Evolutionary conservation across 352 stramenopile species (phyloP).

Genomic region (Phytophthora pluvialis): DNA sequence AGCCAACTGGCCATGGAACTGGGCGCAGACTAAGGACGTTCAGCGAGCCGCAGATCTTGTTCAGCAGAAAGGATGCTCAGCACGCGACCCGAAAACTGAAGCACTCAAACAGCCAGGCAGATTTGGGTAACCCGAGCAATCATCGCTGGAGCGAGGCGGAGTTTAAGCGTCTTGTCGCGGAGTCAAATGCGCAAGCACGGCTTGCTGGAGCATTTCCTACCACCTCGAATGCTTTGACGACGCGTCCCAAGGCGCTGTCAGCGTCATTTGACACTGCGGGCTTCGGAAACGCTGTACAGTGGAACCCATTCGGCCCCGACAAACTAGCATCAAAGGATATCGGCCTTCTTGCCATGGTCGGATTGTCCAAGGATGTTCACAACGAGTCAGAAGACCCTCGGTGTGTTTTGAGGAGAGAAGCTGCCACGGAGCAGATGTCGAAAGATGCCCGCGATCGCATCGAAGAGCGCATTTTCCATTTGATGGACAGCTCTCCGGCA

Average conservation of each 20-base stretch:
- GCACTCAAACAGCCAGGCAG: conserved; percentile 68
- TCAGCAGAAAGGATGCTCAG: conserved; percentile 42
- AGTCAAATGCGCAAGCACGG: conserved; percentile 64
- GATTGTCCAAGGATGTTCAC: conserved; percentile 66
- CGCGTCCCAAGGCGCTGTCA: conserved; percentile 63
- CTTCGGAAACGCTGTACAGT: conserved; percentile 56
- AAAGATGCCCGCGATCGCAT: conserved; percentile 65
- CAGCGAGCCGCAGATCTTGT: conserved; percentile 66
- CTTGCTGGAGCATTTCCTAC: conserved; percentile 47
- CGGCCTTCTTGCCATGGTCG: conserved; percentile 63
- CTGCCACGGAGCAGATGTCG: conserved; percentile 62
- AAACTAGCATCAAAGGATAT: conserved; percentile 50
- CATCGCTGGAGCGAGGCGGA: conserved; percentile 76
- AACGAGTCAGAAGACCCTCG: conserved; percentile 61
- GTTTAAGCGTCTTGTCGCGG: conserved; percentile 75
- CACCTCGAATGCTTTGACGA: conserved; percentile 33
- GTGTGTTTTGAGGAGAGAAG: conserved; percentile 44
- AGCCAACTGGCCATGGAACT: conserved; percentile 36
- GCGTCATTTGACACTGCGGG: conserved; percentile 63
- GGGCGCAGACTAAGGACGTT: conserved; percentile 48
- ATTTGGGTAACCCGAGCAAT: conserved; percentile 72
- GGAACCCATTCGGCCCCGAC: conserved; percentile 57
- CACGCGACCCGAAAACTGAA: conserved; percentile 60
- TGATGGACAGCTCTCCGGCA: conserved; percentile 59
- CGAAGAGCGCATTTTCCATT: conserved; percentile 77